Base-by-base conservation (phyloP, 2,329 filamentous ascomycete genomes). In the Aspergillus sp. region DNA sequence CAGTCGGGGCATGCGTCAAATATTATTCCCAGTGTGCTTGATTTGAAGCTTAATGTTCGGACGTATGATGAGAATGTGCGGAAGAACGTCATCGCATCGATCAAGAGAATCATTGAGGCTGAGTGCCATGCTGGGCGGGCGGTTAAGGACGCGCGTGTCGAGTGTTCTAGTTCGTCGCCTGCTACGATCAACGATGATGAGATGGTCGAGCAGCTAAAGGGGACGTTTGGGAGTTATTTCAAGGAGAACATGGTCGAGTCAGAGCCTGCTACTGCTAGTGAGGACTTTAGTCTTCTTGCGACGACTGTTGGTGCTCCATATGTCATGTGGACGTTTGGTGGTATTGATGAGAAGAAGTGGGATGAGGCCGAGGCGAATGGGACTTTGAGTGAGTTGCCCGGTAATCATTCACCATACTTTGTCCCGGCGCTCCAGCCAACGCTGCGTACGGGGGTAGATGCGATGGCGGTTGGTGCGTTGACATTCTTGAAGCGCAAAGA, bases 391-490 rank as follows among this genome's bases (percentile, higher is more conserved):
- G 73, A 72, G 42, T 65, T 82, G 20, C 79, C 81, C 0, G 73
- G 72, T 4, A 84, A 83, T 52, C 81, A 84, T 58, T 78, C 72
- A 53, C 73, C 76, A 0, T 72, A 71, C 51, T 84, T 83, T 64
- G 75, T 76, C 39, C 80, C 80, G 6, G 74, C 72, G 0, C 69
- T 83, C 38, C 67, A 77, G 60, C 78, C 79, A 4, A 83, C 80
- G 2, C 57, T 84, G 58, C 67, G 54, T 51, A 71, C 70, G 0
- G 80, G 73, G 0, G 62, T 75, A 5, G 74, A 80, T 64, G 77
- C 74, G 1, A 68, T 78, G 60, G 69, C 71, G 23, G 64, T 75
- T 7, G 73, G 69, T n/a, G 76, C 75, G 5, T 59, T 80, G 65
- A 74, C 63, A 0, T 65, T 66, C 27, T 49, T 66, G 15, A 39